phyloP scores from a whole-genome alignment of 176 grass and related monocot species.

The Eremochloa ophiuroides region DNA sequence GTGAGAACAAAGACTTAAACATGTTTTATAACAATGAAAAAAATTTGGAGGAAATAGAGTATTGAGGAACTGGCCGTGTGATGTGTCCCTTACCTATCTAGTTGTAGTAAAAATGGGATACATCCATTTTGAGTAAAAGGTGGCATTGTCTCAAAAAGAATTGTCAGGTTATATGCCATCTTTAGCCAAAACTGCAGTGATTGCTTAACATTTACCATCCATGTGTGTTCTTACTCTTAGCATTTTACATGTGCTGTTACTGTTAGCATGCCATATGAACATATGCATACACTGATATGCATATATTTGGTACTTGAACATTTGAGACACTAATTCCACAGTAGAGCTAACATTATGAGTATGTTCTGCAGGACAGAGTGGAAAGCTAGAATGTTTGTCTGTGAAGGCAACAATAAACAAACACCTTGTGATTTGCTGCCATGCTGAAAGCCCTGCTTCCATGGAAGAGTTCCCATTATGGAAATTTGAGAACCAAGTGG shows the following conservation, averaged over 20 bases:
- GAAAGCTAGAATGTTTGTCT: constrained; percentile 88
- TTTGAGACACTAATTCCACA: constrained; percentile 11
- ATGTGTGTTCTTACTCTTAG: background rate
- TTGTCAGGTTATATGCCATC: constrained; percentile 1
- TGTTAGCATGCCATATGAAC: background rate
- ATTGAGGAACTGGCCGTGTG: background rate
- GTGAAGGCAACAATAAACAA: constrained; percentile 77
- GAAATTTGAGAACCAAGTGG: constrained; percentile 82
- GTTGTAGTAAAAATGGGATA: background rate
- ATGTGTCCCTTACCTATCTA: background rate
- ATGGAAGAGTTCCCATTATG: constrained; percentile 83
- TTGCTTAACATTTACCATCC: background rate
- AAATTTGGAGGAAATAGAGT: constrained; percentile 4
- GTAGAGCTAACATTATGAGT: constrained; percentile 27
- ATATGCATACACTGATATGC: background rate
- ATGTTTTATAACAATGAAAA: background rate
- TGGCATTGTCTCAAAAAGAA: background rate
- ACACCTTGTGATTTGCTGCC: constrained; percentile 70
- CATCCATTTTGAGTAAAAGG: background rate
- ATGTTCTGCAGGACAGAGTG: constrained; percentile 79
- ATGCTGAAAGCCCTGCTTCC: constrained; percentile 81
- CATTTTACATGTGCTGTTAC: background rate
- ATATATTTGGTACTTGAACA: background rate
- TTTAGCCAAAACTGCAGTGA: background rate
- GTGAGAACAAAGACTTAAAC: background rate